Percentiles rank a stretch among this genome's conserved stretches.
Conservation (phyloP, 331 rosid genomes). For the Spiraea crenata region DNA sequence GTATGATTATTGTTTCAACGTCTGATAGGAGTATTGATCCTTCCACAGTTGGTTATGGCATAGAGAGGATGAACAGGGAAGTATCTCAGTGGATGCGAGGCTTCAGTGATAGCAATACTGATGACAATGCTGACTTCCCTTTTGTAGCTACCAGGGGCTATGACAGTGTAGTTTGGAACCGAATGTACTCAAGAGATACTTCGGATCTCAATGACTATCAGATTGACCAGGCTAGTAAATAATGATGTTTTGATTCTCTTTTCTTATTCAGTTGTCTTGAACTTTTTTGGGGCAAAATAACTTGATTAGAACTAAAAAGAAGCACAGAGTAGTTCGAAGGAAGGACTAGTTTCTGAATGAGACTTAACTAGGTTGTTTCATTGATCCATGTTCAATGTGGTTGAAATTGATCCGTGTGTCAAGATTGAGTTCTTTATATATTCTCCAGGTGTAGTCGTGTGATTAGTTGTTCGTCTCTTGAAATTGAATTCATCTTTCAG, state of each 20-base stretch:
- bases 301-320: not conserved
- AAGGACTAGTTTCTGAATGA: not conserved
- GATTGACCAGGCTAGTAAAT: slow-evolving; percentile 52
- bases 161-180: slow-evolving; percentile 96
- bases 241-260: slow-evolving; percentile 2
- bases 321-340: not conserved
- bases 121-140: slow-evolving; percentile 42
- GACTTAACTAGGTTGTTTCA: too few relatives aligned
- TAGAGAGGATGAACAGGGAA: slow-evolving; percentile 81
- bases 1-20: slow-evolving; percentile 27
- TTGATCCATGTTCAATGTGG: not conserved
- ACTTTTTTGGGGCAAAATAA: not conserved
- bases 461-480: slow-evolving; percentile 23
- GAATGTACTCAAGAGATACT: slow-evolving; percentile 82
- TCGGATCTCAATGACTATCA: slow-evolving; percentile 56
- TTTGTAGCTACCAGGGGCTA: slow-evolving; percentile 86
- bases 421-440: not conserved
- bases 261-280: not conserved
- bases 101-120: slow-evolving; percentile 37
- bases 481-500: slow-evolving; percentile 38
- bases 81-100: slow-evolving; percentile 92
- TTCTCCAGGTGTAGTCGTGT: not conserved
- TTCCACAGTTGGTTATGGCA: slow-evolving; percentile 70
- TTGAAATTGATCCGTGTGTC: not conserved
- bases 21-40: slow-evolving; percentile 33